These are phyloP conservation scores for Aspergillus baeticus DNA, from an alignment of 495 filamentous ascomycete genomes.

Conservation along the genomic window DNA sequence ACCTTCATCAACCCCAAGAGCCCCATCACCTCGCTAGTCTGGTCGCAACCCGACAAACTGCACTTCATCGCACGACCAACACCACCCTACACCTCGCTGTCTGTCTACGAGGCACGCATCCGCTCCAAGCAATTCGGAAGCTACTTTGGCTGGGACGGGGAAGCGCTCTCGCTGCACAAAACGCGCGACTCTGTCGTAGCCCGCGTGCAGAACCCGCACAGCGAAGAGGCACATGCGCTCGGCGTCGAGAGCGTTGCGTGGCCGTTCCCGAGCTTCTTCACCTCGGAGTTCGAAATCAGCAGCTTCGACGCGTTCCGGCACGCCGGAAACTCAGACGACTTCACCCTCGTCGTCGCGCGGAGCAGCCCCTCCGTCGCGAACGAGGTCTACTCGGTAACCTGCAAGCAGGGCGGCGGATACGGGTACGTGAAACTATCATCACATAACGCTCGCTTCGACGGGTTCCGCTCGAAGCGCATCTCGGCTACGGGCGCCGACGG, in stretches of 20 bases:
- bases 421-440: constrained; percentile 4
- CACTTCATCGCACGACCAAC: constrained; percentile 2
- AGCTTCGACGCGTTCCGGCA: not conserved
- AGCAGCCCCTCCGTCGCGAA: constrained; percentile 1
- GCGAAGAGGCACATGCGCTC: not conserved
- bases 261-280: constrained; percentile 2
- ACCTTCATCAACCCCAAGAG: not conserved
- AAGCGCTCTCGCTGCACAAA: not conserved
- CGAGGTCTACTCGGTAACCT: constrained; percentile 3
- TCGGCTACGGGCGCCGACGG: not conserved
- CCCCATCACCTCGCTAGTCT: not conserved
- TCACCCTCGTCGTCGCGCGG: constrained; percentile 2
- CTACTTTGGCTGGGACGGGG: constrained; percentile 6
- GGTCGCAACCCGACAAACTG: not conserved
- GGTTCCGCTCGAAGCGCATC: constrained; percentile 4
- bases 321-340: not conserved
- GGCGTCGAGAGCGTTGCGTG: not conserved
- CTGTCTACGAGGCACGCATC: constrained; percentile 3
- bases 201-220: not conserved
- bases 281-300: constrained; percentile 4
- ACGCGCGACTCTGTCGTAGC: not conserved
- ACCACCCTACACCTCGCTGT: constrained; percentile 1
- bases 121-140: constrained; percentile 2
- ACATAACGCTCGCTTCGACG: constrained; percentile 1
- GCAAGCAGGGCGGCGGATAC: not conserved